phyloP scores from a whole-genome alignment of 2,329 filamentous ascomycete species.

The Colletotrichum acutatum region DNA sequence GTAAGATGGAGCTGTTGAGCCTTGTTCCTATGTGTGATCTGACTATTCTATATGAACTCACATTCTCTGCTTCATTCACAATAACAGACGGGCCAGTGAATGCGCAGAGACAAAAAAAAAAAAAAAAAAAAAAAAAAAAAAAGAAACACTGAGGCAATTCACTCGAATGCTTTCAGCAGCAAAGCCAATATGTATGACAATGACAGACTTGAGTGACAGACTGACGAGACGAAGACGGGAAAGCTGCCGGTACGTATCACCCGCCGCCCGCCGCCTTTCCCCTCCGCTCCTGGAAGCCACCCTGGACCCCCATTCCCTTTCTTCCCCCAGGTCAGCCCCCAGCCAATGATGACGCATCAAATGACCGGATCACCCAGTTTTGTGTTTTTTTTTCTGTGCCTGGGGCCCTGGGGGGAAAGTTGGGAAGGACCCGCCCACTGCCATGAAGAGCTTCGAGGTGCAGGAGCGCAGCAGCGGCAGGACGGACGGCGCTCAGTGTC shows the following conservation, averaged over 20 bases:
- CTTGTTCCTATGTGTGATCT: no score
- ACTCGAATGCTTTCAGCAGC: not conserved
- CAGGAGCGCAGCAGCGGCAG: slow-evolving; percentile 7
- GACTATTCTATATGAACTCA: no score
- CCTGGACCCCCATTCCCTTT: not conserved
- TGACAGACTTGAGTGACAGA: not conserved
- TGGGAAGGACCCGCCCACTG: not conserved
- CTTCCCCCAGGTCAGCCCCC: not conserved
- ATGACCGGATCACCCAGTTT: slow-evolving; percentile 13
- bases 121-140: no score
- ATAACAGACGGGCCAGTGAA: not conserved
- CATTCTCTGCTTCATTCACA: not conserved
- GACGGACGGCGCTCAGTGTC: slow-evolving; percentile 2
- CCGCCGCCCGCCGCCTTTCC: not conserved
- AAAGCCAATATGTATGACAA: not conserved
- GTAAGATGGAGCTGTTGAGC: not conserved
- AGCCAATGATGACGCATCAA: slow-evolving; percentile 24
- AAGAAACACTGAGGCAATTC: no score
- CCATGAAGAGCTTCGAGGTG: not conserved
- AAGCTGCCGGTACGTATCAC: not conserved
- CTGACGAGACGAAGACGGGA: not conserved
- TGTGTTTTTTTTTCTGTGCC: slow-evolving; percentile 18
- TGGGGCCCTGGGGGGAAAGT: not conserved
- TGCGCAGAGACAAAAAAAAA: not conserved
- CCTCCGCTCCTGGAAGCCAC: not conserved